Conservation (phyloP, 1,139 yeast genomes). For the Kluyveromyces sp. region DNA sequence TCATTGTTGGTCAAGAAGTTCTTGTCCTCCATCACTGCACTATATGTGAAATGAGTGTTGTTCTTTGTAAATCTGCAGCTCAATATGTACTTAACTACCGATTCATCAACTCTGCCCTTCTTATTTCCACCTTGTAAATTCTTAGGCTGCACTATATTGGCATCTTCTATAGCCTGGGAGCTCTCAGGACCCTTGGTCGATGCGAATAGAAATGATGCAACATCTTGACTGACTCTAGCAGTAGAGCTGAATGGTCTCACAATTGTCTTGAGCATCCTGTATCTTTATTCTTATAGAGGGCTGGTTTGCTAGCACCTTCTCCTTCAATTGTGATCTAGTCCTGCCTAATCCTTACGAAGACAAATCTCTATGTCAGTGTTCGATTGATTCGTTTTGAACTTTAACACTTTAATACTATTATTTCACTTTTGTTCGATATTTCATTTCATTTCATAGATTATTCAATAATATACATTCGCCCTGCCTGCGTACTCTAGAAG, state of each 20-base stretch:
- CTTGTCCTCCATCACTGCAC: slow-evolving; percentile 62
- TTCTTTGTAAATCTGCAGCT: slow-evolving; percentile 74
- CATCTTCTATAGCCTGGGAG: neutral
- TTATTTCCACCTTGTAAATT: neutral
- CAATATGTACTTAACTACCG: slow-evolving; percentile 51
- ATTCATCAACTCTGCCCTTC: slow-evolving; percentile 10
- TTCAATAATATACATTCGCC: too few species aligned
- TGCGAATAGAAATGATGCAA: slow-evolving; percentile 3
- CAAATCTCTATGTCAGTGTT: too few species aligned
- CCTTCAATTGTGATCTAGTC: too few species aligned
- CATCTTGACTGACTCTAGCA: slow-evolving; percentile 1
- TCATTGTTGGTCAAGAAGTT: slow-evolving; percentile 52
- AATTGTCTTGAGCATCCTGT: slow-evolving; percentile 1
- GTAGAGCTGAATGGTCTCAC: slow-evolving; percentile 3
- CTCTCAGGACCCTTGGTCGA: neutral
- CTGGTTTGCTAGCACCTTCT: neutral
- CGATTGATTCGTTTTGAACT: too few species aligned
- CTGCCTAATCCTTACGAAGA: too few species aligned
- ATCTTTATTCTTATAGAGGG: neutral
- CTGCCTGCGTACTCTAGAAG: too few species aligned
- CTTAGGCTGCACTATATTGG: slow-evolving; percentile 3
- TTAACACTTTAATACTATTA: too few species aligned
- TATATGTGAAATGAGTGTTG: slow-evolving; percentile 72
- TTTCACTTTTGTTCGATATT: too few species aligned
- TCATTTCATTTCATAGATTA: too few species aligned